phyloP scores from a whole-genome alignment of 352 stramenopile species.

The Pythium volutum region DNA sequence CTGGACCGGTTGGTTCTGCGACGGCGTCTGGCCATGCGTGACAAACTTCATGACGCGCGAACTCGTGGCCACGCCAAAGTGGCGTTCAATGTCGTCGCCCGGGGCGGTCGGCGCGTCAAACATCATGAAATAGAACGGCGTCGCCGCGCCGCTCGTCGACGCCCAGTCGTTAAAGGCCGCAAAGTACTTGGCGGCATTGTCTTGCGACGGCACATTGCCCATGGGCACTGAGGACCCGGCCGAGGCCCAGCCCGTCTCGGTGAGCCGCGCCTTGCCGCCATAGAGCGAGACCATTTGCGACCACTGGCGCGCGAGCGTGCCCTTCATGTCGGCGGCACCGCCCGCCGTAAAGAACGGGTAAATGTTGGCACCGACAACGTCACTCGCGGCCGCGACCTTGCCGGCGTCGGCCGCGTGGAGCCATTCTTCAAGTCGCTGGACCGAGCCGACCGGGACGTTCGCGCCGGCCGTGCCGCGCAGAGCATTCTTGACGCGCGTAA shows the following conservation, averaged over 20 bases:
- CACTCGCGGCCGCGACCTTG: conserved; percentile 27
- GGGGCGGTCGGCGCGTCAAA: conserved; percentile 40
- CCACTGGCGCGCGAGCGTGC: conserved; percentile 23
- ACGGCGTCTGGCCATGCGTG: neutral
- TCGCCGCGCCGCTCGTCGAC: conserved; percentile 16
- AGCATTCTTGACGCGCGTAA: conserved; percentile 51
- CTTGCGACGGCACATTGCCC: conserved; percentile 35
- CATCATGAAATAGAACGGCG: conserved; percentile 65
- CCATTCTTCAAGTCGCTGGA: conserved; percentile 45
- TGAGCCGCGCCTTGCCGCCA: conserved; percentile 26
- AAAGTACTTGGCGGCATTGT: conserved; percentile 42
- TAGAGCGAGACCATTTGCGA: conserved; percentile 23
- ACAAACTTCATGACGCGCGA: conserved; percentile 14
- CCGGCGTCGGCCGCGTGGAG: conserved; percentile 26
- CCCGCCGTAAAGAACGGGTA: conserved; percentile 35
- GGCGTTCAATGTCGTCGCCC: conserved; percentile 41
- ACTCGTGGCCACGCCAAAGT: conserved; percentile 41
- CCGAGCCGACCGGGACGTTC: conserved; percentile 51
- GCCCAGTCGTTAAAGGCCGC: conserved; percentile 39
- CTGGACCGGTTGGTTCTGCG: neutral
- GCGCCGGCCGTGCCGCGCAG: conserved; percentile 29
- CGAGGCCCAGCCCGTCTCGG: conserved; percentile 30
- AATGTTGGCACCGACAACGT: conserved; percentile 41
- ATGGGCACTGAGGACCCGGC: conserved; percentile 8
- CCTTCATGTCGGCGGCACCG: conserved; percentile 20